These are phyloP conservation scores for Rhamnella rubrinervis DNA, from an alignment of 331 rosid genomes.

Conservation along the genomic window DNA sequence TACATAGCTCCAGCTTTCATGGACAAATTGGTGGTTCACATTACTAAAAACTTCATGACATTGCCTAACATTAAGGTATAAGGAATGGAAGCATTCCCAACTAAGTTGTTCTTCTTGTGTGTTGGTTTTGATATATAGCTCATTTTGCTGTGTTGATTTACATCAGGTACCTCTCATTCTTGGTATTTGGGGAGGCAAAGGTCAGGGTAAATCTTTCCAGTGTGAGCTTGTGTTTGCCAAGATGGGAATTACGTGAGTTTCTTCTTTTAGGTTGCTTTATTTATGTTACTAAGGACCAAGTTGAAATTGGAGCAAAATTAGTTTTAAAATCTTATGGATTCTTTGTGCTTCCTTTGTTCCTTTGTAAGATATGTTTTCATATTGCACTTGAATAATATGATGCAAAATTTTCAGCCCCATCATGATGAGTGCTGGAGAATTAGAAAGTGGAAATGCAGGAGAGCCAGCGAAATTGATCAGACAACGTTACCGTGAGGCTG, in stretches of 20 bases:
- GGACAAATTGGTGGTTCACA: conserved; percentile 62
- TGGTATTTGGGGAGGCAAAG: conserved; percentile 60
- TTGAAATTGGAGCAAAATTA: not conserved
- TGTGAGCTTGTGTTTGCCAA: conserved; percentile 64
- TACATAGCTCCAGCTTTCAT: conserved; percentile 63
- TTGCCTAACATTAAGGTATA: conserved; percentile 53
- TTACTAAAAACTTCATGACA: conserved; percentile 48
- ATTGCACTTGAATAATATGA: not conserved
- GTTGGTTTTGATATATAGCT: conserved; percentile 20
- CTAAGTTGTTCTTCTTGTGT: not conserved
- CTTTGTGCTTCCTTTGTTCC: not conserved
- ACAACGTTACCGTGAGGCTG: conserved; percentile 48
- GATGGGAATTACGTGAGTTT: conserved; percentile 62
- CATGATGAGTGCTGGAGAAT: conserved; percentile 64
- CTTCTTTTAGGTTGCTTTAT: not conserved
- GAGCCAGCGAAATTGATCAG: conserved; percentile 54
- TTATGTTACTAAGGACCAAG: not conserved
- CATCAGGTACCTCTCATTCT: conserved; percentile 50
- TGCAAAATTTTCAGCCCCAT: conserved; percentile 43
- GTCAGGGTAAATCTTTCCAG: conserved; percentile 61
- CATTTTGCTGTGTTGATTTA: not conserved
- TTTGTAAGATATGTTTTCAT: not conserved
- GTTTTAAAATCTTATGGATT: not conserved
- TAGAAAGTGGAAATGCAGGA: conserved; percentile 59
- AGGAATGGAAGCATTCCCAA: not conserved